phyloP scores from a whole-genome alignment of 2,329 filamentous ascomycete genomes.

The Xylariales sp. region DNA sequence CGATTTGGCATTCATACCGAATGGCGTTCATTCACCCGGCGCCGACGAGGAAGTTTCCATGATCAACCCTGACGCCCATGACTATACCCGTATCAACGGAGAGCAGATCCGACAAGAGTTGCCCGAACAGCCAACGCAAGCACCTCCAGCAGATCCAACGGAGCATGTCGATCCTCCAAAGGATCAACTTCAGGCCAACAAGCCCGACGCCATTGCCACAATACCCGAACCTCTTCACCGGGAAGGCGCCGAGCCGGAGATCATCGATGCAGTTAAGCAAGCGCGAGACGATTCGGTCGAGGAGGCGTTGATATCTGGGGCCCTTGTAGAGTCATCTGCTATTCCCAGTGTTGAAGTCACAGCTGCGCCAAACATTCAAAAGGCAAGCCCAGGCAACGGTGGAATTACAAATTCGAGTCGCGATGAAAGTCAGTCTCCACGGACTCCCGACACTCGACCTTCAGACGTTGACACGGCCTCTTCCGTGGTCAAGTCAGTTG shows the following conservation, averaged over 20 bases:
- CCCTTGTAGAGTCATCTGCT: constrained; percentile 3
- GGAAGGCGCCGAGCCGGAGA: constrained; percentile 19
- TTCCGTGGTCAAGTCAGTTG: constrained; percentile 30
- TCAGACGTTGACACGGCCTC: constrained; percentile 43
- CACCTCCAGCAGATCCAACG: not conserved
- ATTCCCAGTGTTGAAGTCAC: constrained; percentile 23
- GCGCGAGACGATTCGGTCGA: constrained; percentile 10
- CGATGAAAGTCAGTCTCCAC: constrained; percentile 43
- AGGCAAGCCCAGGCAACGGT: constrained; percentile 38
- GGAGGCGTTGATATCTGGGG: not conserved
- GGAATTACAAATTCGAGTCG: constrained; percentile 38
- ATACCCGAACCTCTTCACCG: constrained; percentile 16
- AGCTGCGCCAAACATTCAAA: constrained; percentile 23
- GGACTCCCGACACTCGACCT: constrained; percentile 45
- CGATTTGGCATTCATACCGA: not conserved
- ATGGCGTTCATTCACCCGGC: not conserved
- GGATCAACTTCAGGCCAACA: constrained; percentile 15
- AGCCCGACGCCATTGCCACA: constrained; percentile 12
- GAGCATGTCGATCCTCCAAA: constrained; percentile 10
- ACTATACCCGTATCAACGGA: not conserved
- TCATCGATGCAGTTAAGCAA: constrained; percentile 18
- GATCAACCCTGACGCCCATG: not conserved
- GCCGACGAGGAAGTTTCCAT: not conserved
- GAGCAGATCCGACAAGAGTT: not conserved
- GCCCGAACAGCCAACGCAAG: not conserved